Evolutionary conservation across 208 protist species (phyloP), one percentile per base, ranked within the genome.

Genomic region (Tetramitus jugosus): DNA sequence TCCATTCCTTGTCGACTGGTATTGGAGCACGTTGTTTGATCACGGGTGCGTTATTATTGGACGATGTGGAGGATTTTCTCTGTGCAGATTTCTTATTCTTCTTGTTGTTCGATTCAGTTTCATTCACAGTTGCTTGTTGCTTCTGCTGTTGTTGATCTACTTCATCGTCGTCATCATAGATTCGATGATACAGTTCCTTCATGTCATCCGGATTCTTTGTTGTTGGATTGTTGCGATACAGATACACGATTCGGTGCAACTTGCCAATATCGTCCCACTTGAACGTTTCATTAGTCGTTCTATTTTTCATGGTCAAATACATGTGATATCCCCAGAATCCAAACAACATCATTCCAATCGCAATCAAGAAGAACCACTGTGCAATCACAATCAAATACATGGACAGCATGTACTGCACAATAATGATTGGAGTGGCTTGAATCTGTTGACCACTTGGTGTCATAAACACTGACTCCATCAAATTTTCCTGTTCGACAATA

Each of bases 221-320:
- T n/a, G n/a, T n/a, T n/a, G n/a, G n/a, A n/a, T n/a, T n/a, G n/a
- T n/a, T n/a, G n/a, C n/a, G n/a, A n/a, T n/a, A n/a, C n/a, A n/a
- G n/a, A n/a, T n/a, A n/a, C n/a, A n/a, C n/a, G n/a, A n/a, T n/a
- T n/a, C n/a, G n/a, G n/a, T n/a, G n/a, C n/a, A n/a, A n/a, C n/a
- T n/a, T n/a, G n/a, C n/a, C n/a, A n/a, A n/a, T 23, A 62, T 62
- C n/a, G 17, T 8, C n/a, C 81, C 68, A 78, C 45, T 84, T 84
- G 53, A 80, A 84, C 13, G 82, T 80, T 78, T 84, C 82, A 60
- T 81, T 82, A 10, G 82, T 84, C 14, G 82, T 84, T 13, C 23
- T 77, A 52, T 78, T 78, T 31, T 33, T 29, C 4, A 43, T 37
- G n/a, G 71, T 75, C 1, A 84, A 64, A 42, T 69, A 74, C 23